Percentiles rank a stretch among this genome's conserved stretches.
Conservation (phyloP, 306 rosid genomes). For the Psophocarpus tetragonolobus region DNA sequence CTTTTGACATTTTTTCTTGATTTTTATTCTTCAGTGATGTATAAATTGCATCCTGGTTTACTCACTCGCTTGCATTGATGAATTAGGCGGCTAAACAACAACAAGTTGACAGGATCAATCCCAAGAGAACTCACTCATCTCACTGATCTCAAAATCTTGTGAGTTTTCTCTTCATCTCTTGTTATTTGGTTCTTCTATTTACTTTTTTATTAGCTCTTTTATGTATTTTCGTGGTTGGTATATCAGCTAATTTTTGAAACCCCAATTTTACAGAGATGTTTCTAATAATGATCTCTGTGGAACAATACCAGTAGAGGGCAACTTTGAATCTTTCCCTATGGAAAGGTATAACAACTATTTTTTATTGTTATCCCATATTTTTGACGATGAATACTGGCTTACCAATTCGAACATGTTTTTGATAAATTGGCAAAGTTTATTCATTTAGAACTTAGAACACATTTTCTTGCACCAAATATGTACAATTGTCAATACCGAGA, state of each 20-base stretch:
- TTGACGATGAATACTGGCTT: background rate
- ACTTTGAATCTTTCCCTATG: conserved; percentile 74
- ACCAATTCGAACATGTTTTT: background rate
- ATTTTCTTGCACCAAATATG: background rate
- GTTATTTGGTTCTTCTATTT: background rate
- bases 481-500: background rate
- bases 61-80: background rate
- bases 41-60: conserved; percentile 4
- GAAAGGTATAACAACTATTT: conserved; percentile 55
- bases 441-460: background rate
- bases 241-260: background rate
- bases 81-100: conserved; percentile 72
- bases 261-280: conserved; percentile 68
- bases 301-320: conserved; percentile 92
- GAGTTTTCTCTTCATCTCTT: conserved; percentile 38
- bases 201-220: background rate
- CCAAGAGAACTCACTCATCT: conserved; percentile 82
- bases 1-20: background rate
- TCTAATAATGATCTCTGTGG: conserved; percentile 91
- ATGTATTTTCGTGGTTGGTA: background rate
- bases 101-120: conserved; percentile 78
- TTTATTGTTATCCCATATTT: background rate
- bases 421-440: background rate
- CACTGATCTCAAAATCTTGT: conserved; percentile 82
- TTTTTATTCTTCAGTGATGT: conserved; percentile 2